Evolutionary conservation across 257 asterid species (phyloP), one percentile per base, ranked within the genome.

Genomic region (Penstemon barbatus): DNA sequence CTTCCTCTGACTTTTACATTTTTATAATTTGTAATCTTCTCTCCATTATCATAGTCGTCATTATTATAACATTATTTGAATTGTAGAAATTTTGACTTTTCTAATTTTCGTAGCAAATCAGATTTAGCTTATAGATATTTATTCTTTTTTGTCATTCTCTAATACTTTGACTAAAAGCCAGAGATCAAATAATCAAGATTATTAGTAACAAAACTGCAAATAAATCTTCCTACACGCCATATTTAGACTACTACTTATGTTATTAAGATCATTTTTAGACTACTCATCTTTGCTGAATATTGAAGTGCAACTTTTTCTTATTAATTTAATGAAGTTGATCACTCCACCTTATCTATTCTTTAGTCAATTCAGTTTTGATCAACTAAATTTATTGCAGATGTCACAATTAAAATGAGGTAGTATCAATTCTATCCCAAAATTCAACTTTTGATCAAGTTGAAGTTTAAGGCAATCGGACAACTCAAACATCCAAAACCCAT

Each of bases 31-130:
- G 19, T 19, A 65, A 57, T 36, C 19, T 52, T 66, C 61, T 70
- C 61, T 46, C 2, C 33, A 58, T 37, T 6, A 62, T 62, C 60
- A 63, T 49, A 64, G 19, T 51, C 15, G 56, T 41, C 65, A 54
- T 49, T 49, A 46, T 40, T 58, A 62, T 25, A 64, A 54, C 19
- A 69, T 55, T 19, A 12, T 2, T 13, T 62, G 33, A 13, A 37
- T 51, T 44, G 53, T 8, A 7, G 45, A 7, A 36, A 57, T 4
- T 15, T 75, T 68, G 80, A 75, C 80, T 46, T 51, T 25, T 25
- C 2, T 25, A 25, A 25, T 25, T 25, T 25, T 25, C 33, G 3
- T 25, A 25, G 33, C 33, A 25, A 25, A 25, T 25, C 33, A 1
- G 33, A 25, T 25, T 25, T 25, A 25, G 33, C 2, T 25, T 1